Evolutionary conservation across 768 basidiomycete species (phyloP).

Genomic region (Tricholoma sp.): DNA sequence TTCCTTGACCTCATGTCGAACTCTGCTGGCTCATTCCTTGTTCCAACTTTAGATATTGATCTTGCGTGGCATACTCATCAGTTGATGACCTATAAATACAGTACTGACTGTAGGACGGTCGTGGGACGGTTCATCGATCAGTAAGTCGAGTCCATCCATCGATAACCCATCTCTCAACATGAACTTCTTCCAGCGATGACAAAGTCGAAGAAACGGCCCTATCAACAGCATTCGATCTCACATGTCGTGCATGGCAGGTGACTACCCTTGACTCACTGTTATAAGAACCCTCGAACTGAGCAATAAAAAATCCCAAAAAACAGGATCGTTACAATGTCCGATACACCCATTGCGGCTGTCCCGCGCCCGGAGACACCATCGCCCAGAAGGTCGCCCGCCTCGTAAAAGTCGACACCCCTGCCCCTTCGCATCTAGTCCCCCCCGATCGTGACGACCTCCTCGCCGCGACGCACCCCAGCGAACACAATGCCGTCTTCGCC

Average conservation of each 20-base stretch:
- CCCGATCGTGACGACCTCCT: conserved; percentile 28
- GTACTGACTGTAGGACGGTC: conserved; percentile 30
- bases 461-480: conserved; percentile 47
- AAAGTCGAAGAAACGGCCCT: conserved; percentile 21
- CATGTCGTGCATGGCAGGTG: conserved; percentile 21
- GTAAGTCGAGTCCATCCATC: conserved; percentile 21
- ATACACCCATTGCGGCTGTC: conserved; percentile 55
- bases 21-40: conserved; percentile 29
- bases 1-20: conserved; percentile 47
- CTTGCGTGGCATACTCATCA: conserved; percentile 67
- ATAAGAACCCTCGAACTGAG: no score
- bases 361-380: conserved; percentile 37
- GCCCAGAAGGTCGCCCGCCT: conserved; percentile 33
- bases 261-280: not conserved
- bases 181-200: conserved; percentile 25
- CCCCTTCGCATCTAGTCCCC: conserved; percentile 26
- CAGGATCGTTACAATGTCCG: conserved; percentile 38
- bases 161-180: not conserved
- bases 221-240: conserved; percentile 22
- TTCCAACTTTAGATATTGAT: conserved; percentile 60
- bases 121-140: conserved; percentile 41
- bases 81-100: conserved; percentile 38
- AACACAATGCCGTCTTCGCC: conserved; percentile 10
- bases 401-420: conserved; percentile 8
- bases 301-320: not conserved